A percentile compares a stretch with the other conserved stretches of the same genome.
Evolutionary conservation across 352 stramenopile species (phyloP).

Genomic region (Phytophthora colocasiae): DNA sequence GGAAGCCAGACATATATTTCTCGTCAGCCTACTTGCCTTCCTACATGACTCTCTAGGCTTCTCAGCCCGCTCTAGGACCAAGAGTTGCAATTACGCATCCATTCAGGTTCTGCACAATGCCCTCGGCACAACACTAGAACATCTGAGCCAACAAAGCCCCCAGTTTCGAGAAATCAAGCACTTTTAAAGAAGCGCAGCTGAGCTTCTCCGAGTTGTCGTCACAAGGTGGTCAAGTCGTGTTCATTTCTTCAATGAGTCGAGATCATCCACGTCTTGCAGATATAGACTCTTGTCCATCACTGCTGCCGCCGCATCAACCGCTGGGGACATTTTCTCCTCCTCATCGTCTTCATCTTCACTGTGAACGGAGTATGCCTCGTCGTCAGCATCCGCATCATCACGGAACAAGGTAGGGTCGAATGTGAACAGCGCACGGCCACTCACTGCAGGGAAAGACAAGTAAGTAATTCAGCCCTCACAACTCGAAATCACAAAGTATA

Average conservation of each 20-base stretch:
- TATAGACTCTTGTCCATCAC: constrained; percentile 89
- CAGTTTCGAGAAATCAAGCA: constrained; percentile 22
- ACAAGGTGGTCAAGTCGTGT: constrained; percentile 10
- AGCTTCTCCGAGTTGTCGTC: constrained; percentile 12
- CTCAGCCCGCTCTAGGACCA: constrained; percentile 29
- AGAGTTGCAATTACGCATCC: constrained; percentile 15
- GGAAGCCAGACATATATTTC: constrained; percentile 39
- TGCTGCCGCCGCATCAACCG: constrained; percentile 58
- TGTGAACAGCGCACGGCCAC: constrained; percentile 91
- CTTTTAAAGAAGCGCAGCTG: constrained; percentile 20
- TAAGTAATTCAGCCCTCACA: neutral
- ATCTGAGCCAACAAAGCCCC: constrained; percentile 14
- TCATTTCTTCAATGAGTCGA: constrained; percentile 85
- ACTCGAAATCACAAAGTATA: constrained; percentile 6
- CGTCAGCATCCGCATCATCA: constrained; percentile 90
- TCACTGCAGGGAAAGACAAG: constrained; percentile 57
- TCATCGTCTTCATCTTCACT: constrained; percentile 60
- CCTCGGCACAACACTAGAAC: constrained; percentile 21
- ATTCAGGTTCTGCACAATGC: constrained; percentile 13
- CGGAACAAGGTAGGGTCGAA: constrained; percentile 92
- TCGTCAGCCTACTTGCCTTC: constrained; percentile 34
- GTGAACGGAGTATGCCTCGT: constrained; percentile 84
- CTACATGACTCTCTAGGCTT: constrained; percentile 30
- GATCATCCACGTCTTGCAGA: constrained; percentile 78
- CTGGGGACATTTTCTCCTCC: constrained; percentile 48